Evolutionary conservation across 345 rosid species (phyloP).

Genomic region (Reutealis trisperma): DNA sequence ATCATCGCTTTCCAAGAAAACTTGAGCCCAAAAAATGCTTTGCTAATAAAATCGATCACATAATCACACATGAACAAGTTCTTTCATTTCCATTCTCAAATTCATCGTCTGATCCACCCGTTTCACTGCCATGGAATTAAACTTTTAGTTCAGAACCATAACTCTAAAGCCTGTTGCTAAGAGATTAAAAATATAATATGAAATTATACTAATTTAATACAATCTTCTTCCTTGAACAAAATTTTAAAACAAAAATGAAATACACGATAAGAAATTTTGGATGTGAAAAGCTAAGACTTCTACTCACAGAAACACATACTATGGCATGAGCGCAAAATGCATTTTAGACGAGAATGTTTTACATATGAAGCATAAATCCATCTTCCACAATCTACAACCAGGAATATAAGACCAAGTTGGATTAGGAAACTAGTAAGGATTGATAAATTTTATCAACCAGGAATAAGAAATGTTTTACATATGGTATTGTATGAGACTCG

Average conservation of each 20-base stretch:
- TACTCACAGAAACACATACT: background rate
- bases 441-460: too few relatives aligned
- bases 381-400: background rate
- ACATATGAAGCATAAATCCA: background rate
- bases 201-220: background rate
- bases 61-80: constrained; percentile 62
- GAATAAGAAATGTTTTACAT: too few relatives aligned
- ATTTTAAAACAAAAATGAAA: background rate
- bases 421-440: background rate
- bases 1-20: background rate
- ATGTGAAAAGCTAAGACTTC: background rate
- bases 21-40: background rate
- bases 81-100: constrained; percentile 50
- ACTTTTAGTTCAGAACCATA: constrained; percentile 16
- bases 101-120: constrained; percentile 58
- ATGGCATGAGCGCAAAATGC: background rate
- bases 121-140: constrained; percentile 53
- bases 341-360: background rate
- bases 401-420: background rate
- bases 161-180: background rate
- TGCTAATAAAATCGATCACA: constrained; percentile 36
- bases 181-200: background rate
- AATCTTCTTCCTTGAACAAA: background rate
- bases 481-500: background rate
- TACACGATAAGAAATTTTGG: background rate